Evolutionary conservation across 371 early-diverging fungal genomes (phyloP).

Genomic region (Actinomortierella ambigua): DNA sequence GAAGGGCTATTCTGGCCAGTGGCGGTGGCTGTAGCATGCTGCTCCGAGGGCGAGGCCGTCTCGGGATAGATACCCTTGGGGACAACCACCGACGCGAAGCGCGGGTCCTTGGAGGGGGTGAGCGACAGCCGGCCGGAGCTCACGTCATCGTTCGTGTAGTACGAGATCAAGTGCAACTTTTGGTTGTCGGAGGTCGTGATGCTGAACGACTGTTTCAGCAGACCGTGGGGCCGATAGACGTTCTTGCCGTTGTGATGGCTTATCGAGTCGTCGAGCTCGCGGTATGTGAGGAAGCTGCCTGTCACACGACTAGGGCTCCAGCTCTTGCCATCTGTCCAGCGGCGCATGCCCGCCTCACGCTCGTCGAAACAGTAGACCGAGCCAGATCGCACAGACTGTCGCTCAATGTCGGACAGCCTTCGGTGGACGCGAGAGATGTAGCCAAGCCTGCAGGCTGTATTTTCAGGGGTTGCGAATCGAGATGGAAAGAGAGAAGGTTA

Average conservation of each 20-base stretch:
- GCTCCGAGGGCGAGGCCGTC: slow-evolving; percentile 5
- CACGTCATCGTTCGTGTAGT: slow-evolving; percentile 81
- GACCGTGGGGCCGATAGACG: slow-evolving; percentile 55
- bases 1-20: slow-evolving; percentile 45
- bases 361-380: slow-evolving; percentile 90
- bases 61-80: slow-evolving; percentile 67
- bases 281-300: slow-evolving; percentile 85
- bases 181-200: slow-evolving; percentile 78
- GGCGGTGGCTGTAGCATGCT: slow-evolving; percentile 8
- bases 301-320: slow-evolving; percentile 87
- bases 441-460: slow-evolving; percentile 69
- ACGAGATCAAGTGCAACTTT: slow-evolving; percentile 86
- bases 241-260: slow-evolving; percentile 35
- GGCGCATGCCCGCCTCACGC: slow-evolving; percentile 84
- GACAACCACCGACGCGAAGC: slow-evolving; percentile 49
- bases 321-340: slow-evolving; percentile 92
- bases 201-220: slow-evolving; percentile 87
- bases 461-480: not conserved
- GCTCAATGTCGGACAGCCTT: slow-evolving; percentile 78
- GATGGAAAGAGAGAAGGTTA: slow-evolving; percentile 5
- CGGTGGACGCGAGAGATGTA: slow-evolving; percentile 73
- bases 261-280: slow-evolving; percentile 70
- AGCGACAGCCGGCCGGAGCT: slow-evolving; percentile 49
- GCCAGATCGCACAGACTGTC: slow-evolving; percentile 80
- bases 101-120: slow-evolving; percentile 54